Conservation (phyloP, 2,329 filamentous ascomycete species). For the Aspergillus fumigatiaffinis region DNA sequence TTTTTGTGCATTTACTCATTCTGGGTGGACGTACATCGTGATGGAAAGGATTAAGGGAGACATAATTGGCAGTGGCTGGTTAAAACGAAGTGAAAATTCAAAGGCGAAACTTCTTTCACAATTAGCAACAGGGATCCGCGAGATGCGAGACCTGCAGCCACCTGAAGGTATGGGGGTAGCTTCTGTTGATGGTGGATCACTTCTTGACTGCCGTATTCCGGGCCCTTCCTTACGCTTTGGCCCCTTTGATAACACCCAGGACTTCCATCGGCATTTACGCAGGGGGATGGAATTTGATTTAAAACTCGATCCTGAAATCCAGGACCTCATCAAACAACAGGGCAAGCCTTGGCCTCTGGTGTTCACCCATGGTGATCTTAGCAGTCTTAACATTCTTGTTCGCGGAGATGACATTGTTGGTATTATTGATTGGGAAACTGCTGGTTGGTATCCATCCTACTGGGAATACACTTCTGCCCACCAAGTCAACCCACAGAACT, state of each 20-base stretch:
- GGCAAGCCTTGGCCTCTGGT: slow-evolving; percentile 29
- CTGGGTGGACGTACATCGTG: slow-evolving; percentile 33
- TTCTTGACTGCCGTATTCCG: slow-evolving; percentile 29
- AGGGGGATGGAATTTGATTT: slow-evolving; percentile 26
- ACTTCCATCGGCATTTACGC: slow-evolving; percentile 38
- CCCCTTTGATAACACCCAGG: slow-evolving; percentile 30
- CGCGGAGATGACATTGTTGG: slow-evolving; percentile 41
- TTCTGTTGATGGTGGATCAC: slow-evolving; percentile 29
- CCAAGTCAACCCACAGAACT: slow-evolving; percentile 40
- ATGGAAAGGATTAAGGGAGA: slow-evolving; percentile 41
- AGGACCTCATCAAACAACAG: slow-evolving; percentile 34
- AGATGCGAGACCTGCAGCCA: slow-evolving; percentile 5
- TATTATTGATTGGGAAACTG: slow-evolving; percentile 29
- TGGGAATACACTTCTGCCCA: slow-evolving; percentile 35
- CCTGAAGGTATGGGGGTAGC: slow-evolving; percentile 22
- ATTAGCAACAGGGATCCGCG: too few species aligned
- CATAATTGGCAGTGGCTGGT: slow-evolving; percentile 30
- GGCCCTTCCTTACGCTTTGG: slow-evolving; percentile 26
- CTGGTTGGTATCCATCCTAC: slow-evolving; percentile 30
- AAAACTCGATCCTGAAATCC: slow-evolving; percentile 19
- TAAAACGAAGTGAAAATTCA: slow-evolving; percentile 25
- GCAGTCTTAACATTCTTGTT: slow-evolving; percentile 34
- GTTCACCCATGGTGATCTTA: slow-evolving; percentile 52
- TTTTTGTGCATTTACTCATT: slow-evolving; percentile 34
- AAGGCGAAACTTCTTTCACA: slow-evolving; percentile 31